Evolutionary conservation across 768 basidiomycete genomes (phyloP).

Genomic region (Mycena indigotica): DNA sequence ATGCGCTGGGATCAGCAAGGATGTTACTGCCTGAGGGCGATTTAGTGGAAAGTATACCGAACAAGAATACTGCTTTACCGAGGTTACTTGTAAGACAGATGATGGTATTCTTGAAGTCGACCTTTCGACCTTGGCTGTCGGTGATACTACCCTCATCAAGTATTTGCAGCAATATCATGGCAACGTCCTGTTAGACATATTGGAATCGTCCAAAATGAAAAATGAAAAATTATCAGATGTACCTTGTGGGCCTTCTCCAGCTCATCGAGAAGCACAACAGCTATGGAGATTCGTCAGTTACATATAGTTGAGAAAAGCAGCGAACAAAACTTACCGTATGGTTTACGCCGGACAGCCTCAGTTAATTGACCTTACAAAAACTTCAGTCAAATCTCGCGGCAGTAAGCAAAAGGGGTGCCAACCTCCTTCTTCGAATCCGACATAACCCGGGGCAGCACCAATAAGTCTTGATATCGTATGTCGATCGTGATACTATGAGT

Average conservation of each 20-base stretch:
- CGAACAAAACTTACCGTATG: slow-evolving; percentile 66
- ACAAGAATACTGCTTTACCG: slow-evolving; percentile 40
- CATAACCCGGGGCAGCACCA: slow-evolving; percentile 91
- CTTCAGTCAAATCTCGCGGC: background rate
- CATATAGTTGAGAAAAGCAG: background rate
- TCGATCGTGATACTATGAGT: slow-evolving; percentile 80
- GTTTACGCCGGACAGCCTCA: slow-evolving; percentile 88
- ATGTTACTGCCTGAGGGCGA: slow-evolving; percentile 57
- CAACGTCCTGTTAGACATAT: slow-evolving; percentile 58
- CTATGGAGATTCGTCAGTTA: slow-evolving; percentile 29
- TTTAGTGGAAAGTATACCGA: background rate
- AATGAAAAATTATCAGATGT: too few relatives aligned
- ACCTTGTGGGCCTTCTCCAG: slow-evolving; percentile 94
- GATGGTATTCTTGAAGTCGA: slow-evolving; percentile 95
- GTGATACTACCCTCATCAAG: slow-evolving; percentile 89
- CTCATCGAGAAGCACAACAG: slow-evolving; percentile 81
- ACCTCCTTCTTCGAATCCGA: slow-evolving; percentile 87
- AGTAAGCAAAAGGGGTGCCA: slow-evolving; percentile 6
- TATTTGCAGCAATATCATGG: slow-evolving; percentile 88
- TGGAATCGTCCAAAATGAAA: background rate
- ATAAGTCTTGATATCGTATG: slow-evolving; percentile 90
- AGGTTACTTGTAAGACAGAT: slow-evolving; percentile 90
- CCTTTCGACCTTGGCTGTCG: slow-evolving; percentile 89
- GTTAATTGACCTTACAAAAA: slow-evolving; percentile 66
- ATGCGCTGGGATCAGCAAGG: slow-evolving; percentile 67